Evolutionary conservation across 306 rosid genomes (phyloP), one percentile per base, ranked within the genome.

Genomic region (Geum urbanum): DNA sequence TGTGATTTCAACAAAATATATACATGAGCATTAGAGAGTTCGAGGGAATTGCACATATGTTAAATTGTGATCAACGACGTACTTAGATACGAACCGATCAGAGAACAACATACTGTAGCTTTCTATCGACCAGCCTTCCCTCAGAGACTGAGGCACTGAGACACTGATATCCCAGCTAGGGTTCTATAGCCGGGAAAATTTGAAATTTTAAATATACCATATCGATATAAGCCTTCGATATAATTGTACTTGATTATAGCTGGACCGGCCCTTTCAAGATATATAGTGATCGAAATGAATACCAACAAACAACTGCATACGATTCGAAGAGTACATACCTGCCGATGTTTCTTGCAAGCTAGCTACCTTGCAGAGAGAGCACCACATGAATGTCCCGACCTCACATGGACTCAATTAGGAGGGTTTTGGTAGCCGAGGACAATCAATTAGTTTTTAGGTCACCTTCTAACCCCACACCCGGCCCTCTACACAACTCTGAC

Each of bases 381-480:
- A 10, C 13, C 56, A 77, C 76, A 80, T 69, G 83, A 48, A 70
- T 78, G 45, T 35, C 45, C 45, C 65, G 77, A 24, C 66, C 60
- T 72, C 79, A 80, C 81, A 63, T 78, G 81, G 73, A 54, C 62
- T 72, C 77, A 76, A 76, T 75, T 69, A 72, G 81, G 74, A 77
- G 71, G 79, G 78, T 74, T 71, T 66, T 68, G 62, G 65, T 57
- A 65, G 62, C 52, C 69, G 72, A 77, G 83, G 86, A 81, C 81
- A 68, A 79, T 74, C 77, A 79, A 77, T 85, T 72, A 79, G 86
- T 72, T 79, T 67, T 79, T 55, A 67, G 76, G 83, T 72, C 74
- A 79, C 73, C 67, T 59, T 60, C 60, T n/a, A 66, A 70, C 77
- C 81, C 83, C 79, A 77, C 83, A 22, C 9, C 67, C n/a, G n/a